Base-by-base conservation (phyloP, 2,329 filamentous ascomycete species). In the Monosporascus sp. region DNA sequence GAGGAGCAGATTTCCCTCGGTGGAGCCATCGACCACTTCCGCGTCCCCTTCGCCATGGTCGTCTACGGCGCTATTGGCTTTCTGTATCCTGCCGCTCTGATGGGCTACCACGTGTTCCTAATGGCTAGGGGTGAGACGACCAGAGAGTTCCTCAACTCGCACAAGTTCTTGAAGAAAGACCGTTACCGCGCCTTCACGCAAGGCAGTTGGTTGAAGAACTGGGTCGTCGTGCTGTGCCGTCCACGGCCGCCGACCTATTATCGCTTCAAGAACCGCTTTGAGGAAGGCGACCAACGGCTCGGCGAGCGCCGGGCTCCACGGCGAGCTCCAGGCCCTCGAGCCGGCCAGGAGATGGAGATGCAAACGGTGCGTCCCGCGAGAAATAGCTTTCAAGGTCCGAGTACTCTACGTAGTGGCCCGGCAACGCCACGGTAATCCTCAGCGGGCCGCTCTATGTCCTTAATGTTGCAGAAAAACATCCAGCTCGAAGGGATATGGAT, bases 61-160 rank as follows among this genome's bases (percentile, higher is more conserved):
- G 84, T 97, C 50, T 94, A 96, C 65, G 88, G 86, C 8, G 72
- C 90, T 46, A 59, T 99, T 41, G 83, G 80, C 1, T 81, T 87
- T 41, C 78, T 86, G 6, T 99, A 99, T 69, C 93, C 93, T 1
- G 82, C 86, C 41, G 89, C 90, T 44, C 75, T 99, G 6, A 89
- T 85, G 76, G 81, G 82, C 22, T 99, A 99, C 68, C 94, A 99
- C 71, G 68, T 97, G 47, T 97, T 96, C 73, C 79, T 99, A 44
- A 90, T 95, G 74, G 88, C 84, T 6, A 81, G 93, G 34, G 94
- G 93, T 48, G 93, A 99, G 75, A 99, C 93, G 0, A 99, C 94
- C 1, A 81, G 94, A 61, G 94, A 99, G 71, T 97, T 96, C 69
- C 83, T 99, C 59, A 96, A 96, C 72, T 92, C 89, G 5, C 90